These are phyloP conservation scores for Fusarium chlamydosporum DNA, from an alignment of 2,329 filamentous ascomycete species.

Conservation along the genomic window DNA sequence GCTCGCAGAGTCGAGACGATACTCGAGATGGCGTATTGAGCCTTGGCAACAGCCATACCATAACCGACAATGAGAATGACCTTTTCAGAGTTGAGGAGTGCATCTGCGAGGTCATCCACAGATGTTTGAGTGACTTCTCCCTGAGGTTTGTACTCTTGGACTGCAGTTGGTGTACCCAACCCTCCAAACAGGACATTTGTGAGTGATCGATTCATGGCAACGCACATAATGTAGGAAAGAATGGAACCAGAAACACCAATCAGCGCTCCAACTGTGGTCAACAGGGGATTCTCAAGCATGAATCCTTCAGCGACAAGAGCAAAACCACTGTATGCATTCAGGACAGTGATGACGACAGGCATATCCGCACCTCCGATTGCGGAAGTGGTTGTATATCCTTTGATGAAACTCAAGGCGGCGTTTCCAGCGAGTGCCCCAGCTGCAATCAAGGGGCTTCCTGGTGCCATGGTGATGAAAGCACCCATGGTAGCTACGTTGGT, in stretches of 20 bases:
- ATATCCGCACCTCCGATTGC: conserved; percentile 95
- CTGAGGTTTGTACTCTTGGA: conserved; percentile 79
- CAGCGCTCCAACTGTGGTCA: conserved; percentile 87
- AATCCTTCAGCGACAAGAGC: conserved; percentile 91
- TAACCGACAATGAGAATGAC: conserved; percentile 94
- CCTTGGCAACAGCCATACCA: conserved; percentile 94
- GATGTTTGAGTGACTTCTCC: conserved; percentile 83
- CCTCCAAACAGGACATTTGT: conserved; percentile 91
- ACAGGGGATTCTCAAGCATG: conserved; percentile 88
- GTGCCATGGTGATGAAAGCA: conserved; percentile 84
- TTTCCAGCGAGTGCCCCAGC: conserved; percentile 83
- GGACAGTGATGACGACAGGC: conserved; percentile 90
- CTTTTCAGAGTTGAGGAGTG: conserved; percentile 80
- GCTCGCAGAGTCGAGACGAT: conserved; percentile 81
- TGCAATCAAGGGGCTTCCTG: conserved; percentile 82
- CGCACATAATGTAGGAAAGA: conserved; percentile 87
- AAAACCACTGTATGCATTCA: conserved; percentile 93
- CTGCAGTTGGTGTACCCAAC: conserved; percentile 73
- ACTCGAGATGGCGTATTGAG: conserved; percentile 89
- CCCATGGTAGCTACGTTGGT: conserved; percentile 87
- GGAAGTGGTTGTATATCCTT: conserved; percentile 89
- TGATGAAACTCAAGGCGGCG: conserved; percentile 82
- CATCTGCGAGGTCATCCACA: conserved; percentile 84
- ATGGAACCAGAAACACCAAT: conserved; percentile 93
- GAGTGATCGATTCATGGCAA: conserved; percentile 92